Evolutionary conservation across 805 yeast species (phyloP), one percentile per base, ranked within the genome.

Genomic region (Vanderwaltozyma verrucispora): DNA sequence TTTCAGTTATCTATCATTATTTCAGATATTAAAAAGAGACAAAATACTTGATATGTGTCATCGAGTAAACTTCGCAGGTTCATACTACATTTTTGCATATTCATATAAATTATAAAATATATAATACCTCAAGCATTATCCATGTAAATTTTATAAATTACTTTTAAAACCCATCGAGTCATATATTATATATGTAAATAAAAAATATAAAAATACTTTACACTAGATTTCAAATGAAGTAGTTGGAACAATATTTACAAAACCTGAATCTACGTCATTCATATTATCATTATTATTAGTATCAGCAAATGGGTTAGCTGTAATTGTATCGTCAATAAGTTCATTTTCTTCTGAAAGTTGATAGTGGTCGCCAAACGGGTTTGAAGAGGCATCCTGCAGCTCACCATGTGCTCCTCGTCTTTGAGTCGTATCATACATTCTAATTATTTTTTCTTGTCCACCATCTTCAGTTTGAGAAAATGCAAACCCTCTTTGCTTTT

Each of bases 401-500:
- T 74, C 80, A 32, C 88, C 89, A 53, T 75, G 77, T n/a, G 64
- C 72, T 16, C 88, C 88, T 60, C 88, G 72, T 50, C 75, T 69
- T 60, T 81, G 80, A 1, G 96, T 89, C 3, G 97, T 89, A 60
- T 92, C 98, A 53, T 92, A 92, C 67, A 94, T 85, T 51, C 97
- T 74, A 34, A 92, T 80, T 43, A 92, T 74, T 54, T 79, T 78
- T 47, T 87, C 96, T 63, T 88, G 96, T 27, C 94, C 94, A 37
- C 64, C 63, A 56, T 84, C 95, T 45, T 86, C 95, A 33, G 83
- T 87, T 60, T 92, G 97, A 6, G 96, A 87, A 53, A 92, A 92
- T 2, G 99, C 99, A 68, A 85, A 92, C 5, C 99, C 99, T 63
- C 97, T 78, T 63, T 92, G 98, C 54, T 92, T 92, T 58, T 94